phyloP scores from a whole-genome alignment of 1,284 basidiomycete species.

The Vanrija pseudolonga region DNA sequence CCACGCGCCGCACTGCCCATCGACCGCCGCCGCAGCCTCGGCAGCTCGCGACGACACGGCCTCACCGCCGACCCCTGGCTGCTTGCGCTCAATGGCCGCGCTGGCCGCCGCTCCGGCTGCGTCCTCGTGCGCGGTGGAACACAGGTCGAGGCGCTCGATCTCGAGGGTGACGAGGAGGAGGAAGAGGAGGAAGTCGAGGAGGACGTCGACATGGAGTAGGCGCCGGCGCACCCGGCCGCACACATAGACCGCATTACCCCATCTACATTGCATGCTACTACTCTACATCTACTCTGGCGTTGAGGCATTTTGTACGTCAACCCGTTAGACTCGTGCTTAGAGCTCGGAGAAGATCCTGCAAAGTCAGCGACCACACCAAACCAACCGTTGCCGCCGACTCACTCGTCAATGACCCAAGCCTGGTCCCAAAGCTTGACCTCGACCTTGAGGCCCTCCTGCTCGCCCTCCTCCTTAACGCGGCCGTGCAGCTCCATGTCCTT shows the following conservation, averaged over 20 bases:
- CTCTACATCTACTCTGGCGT: neutral
- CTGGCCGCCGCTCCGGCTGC: conserved; percentile 34
- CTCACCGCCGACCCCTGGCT: conserved; percentile 3
- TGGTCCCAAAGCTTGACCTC: conserved; percentile 79
- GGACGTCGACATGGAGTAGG: conserved; percentile 11
- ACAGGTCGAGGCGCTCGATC: conserved; percentile 34
- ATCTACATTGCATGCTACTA: neutral
- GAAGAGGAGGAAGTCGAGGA: conserved; percentile 26
- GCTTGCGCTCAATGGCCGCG: conserved; percentile 36
- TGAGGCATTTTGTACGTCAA: no score
- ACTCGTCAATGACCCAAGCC: conserved; percentile 89
- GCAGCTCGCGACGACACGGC: neutral
- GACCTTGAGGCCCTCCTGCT: conserved; percentile 62
- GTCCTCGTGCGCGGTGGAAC: conserved; percentile 25
- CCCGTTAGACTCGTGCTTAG: no score
- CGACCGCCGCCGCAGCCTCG: conserved; percentile 15
- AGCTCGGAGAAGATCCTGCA: conserved; percentile 15
- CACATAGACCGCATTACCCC: no score
- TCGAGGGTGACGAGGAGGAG: conserved; percentile 38
- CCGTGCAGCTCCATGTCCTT: conserved; percentile 69
- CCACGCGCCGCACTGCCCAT: conserved; percentile 4
- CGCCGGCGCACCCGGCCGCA: conserved; percentile 4
- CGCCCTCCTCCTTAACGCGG: conserved; percentile 67
- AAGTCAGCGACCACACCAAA: no score
- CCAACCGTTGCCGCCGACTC: neutral